These are phyloP conservation scores for Torrubiellomyces zombiae DNA, from an alignment of 2,329 filamentous ascomycete genomes.

Conservation along the genomic window DNA sequence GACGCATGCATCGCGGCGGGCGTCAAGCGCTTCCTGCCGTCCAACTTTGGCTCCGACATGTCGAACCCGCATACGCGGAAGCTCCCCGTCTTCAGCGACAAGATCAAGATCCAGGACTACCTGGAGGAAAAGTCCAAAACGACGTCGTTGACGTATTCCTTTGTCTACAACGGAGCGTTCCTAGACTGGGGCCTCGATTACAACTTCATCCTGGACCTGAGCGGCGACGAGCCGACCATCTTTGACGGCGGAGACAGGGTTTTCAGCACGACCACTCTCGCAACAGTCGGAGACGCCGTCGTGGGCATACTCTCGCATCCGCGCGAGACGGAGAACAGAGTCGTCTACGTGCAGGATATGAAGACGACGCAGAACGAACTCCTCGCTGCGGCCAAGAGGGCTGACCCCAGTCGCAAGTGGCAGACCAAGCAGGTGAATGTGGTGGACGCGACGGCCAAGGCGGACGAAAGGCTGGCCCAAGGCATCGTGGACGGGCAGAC, in stretches of 20 bases:
- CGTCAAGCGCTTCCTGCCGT: slow-evolving; percentile 44
- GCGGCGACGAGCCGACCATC: slow-evolving; percentile 22
- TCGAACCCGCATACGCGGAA: slow-evolving; percentile 14
- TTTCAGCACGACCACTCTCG: slow-evolving; percentile 31
- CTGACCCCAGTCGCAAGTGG: slow-evolving; percentile 29
- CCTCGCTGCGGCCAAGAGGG: slow-evolving; percentile 28
- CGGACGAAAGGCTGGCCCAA: slow-evolving; percentile 14
- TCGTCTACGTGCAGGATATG: slow-evolving; percentile 27
- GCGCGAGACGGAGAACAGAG: slow-evolving; percentile 34
- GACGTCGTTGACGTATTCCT: slow-evolving; percentile 34
- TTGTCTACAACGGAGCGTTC: slow-evolving; percentile 35
- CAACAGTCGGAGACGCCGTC: slow-evolving; percentile 28
- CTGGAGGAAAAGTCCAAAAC: slow-evolving; percentile 22
- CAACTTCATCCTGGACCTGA: slow-evolving; percentile 26
- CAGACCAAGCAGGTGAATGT: slow-evolving; percentile 20
- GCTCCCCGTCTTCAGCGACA: slow-evolving; percentile 35
- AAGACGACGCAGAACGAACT: slow-evolving; percentile 28
- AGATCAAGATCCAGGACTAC: slow-evolving; percentile 24
- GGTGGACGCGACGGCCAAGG: slow-evolving; percentile 11
- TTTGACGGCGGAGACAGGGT: slow-evolving; percentile 31
- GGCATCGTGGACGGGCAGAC: slow-evolving; percentile 13
- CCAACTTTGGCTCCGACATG: slow-evolving; percentile 32
- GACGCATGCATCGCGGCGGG: slow-evolving; percentile 42
- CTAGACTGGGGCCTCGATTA: slow-evolving; percentile 36
- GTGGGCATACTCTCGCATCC: slow-evolving; percentile 30